Conservation (phyloP, 2,329 filamentous ascomycete species). For the Hymenoscyphus linearis region DNA sequence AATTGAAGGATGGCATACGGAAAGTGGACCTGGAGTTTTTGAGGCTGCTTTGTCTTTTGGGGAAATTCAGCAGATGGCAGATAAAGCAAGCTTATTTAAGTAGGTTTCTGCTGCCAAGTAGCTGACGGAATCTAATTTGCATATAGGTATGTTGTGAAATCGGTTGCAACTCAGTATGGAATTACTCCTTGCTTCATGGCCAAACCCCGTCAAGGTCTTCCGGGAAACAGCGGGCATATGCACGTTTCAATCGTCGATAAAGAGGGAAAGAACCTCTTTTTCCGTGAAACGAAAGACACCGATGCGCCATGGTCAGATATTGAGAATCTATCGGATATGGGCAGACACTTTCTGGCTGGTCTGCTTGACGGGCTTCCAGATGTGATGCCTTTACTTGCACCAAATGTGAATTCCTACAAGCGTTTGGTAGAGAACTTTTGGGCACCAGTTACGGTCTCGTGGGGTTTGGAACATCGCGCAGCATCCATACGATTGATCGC, state of each 20-base stretch:
- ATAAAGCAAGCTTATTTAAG: slow-evolving; percentile 90
- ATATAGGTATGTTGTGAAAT: slow-evolving; percentile 76
- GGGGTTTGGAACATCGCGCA: slow-evolving; percentile 92
- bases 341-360: slow-evolving; percentile 88
- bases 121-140: slow-evolving; percentile 5
- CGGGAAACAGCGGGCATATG: slow-evolving; percentile 94
- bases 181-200: slow-evolving; percentile 99
- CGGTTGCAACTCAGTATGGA: slow-evolving; percentile 76
- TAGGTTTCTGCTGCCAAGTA: slow-evolving; percentile 33
- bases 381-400: slow-evolving; percentile 91
- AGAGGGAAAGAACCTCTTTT: slow-evolving; percentile 79
- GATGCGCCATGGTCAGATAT: slow-evolving; percentile 71
- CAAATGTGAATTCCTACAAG: slow-evolving; percentile 97
- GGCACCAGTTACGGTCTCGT: slow-evolving; percentile 95
- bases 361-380: slow-evolving; percentile 84
- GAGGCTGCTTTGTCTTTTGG: slow-evolving; percentile 92
- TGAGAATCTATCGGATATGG: slow-evolving; percentile 75
- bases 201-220: slow-evolving; percentile 84
- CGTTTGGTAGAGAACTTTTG: slow-evolving; percentile 98
- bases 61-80: slow-evolving; percentile 83
- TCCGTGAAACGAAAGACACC: slow-evolving; percentile 65
- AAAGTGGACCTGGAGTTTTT: slow-evolving; percentile 89
- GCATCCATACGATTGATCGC: slow-evolving; percentile 87
- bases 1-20: slow-evolving; percentile 94
- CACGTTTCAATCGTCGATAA: slow-evolving; percentile 83